Percentiles rank a stretch among this genome's conserved stretches.
Conservation (phyloP, 352 stramenopile species). For the Globisporangium viniferum region DNA sequence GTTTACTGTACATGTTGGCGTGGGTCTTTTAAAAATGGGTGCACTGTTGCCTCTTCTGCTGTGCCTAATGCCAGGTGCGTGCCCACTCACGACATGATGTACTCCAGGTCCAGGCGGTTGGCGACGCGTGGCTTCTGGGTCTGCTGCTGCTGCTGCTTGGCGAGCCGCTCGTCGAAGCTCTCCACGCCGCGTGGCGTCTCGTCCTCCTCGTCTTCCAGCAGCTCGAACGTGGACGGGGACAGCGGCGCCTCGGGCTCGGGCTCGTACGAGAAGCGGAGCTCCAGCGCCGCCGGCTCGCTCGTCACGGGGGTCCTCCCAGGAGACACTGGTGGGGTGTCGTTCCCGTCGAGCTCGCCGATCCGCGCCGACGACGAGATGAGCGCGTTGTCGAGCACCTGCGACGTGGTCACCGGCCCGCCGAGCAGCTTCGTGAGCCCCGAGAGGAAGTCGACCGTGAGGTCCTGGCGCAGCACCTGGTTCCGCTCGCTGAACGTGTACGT, state of each 20-base stretch:
- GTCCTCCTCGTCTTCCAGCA: constrained; percentile 13
- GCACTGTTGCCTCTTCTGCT: neutral
- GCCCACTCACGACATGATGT: constrained; percentile 21
- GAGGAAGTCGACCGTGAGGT: constrained; percentile 57
- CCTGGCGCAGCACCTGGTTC: constrained; percentile 49
- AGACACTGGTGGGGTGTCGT: neutral
- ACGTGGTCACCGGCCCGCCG: constrained; percentile 24
- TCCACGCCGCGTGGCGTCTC: constrained; percentile 1
- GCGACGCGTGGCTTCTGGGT: no score
- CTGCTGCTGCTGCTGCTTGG: neutral
- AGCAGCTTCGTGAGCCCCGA: constrained; percentile 38
- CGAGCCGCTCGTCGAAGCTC: neutral
- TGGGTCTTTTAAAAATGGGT: neutral
- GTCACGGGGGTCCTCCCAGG: neutral
- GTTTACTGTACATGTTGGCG: neutral
- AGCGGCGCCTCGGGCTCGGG: constrained; percentile 1
- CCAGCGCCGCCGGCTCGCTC: neutral
- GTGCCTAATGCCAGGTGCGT: neutral
- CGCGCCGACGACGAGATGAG: constrained; percentile 31
- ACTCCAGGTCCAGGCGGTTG: constrained; percentile 17
- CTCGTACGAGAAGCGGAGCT: neutral
- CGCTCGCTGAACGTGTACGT: constrained; percentile 53
- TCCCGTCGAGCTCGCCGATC: constrained; percentile 13
- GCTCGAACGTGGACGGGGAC: constrained; percentile 9
- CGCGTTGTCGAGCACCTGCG: constrained; percentile 28